Base-by-base conservation (phyloP, 371 early-diverging fungal species). In the Apophysomyces variabilis region DNA sequence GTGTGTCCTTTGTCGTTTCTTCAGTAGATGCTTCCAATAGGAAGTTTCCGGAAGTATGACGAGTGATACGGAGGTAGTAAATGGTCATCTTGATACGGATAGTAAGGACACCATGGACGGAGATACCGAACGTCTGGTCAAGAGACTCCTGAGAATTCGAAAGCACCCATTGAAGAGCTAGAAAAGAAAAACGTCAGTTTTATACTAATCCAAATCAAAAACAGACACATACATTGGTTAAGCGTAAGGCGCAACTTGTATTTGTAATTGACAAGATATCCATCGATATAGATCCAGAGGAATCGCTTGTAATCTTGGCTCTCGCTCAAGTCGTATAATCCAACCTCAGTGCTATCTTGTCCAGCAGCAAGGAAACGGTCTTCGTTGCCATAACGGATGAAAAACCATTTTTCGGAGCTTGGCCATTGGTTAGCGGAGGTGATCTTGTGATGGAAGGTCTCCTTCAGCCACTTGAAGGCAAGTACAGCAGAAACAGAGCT, bases 181-280 rank as follows among this genome's bases (percentile, higher is more conserved):
- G 9, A 0, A 56, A 9, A 60, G 54, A 9, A 62, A 57, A 57
- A 54, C 36, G 41, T 26, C 5, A 26, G 32, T 26, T 26, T 26
- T 26, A 26, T 3, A 3, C 3, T 26, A 26, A 26, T 26, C 32
- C 3, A 26, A 26, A 26, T 26, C 32, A 26, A 26, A 26, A 26
- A 3, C 39, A 18, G 9, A 2, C 38, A 5, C 38, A 13, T 60
- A 32, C 16, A 58, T 21, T 36, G 58, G 54, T 21, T 50, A 21
- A 50, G 54, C n/a, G 21, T 26, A 50, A 81, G 69, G 37, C 77
- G 79, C 21, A 79, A 74, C 67, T 75, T 66, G 26, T 85, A 85
- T 57, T 71, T 73, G 66, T 83, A 80, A 69, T 87, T 87, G 72
- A 87, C 74, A 64, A 87, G 66, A 44, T 83, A 83, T 8, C 84